Base-by-base conservation (phyloP, 352 stramenopile genomes). In the Globisporangium echinulatum region DNA sequence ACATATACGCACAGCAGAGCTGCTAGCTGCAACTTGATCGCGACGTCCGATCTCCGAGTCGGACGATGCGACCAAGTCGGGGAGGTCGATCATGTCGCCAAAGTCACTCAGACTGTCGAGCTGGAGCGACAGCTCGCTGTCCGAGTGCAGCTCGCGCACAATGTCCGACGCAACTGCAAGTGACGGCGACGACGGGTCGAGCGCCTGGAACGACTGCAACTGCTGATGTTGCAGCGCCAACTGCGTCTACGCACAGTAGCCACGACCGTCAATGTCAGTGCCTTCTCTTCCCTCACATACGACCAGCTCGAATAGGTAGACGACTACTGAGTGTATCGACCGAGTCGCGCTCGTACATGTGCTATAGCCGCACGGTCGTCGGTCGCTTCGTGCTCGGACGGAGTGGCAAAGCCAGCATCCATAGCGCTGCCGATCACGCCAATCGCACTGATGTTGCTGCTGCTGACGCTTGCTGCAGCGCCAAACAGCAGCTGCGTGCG, bases 71-170 rank as follows among this genome's bases (percentile, higher is more conserved):
- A 85, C 63, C 19, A 85, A 61, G 36, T 85, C 74, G n/a, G 74
- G 71, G 1, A 85, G 68, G 50, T 85, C 67, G 52, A 85, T 82
- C 44, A 80, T 76, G 47, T 83, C 76, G 46, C 77, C 71, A 58
- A 83, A 72, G 58, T 85, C 74, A 40, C 74, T 85, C 19, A 83
- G 57, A 37, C 65, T 75, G 56, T 83, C 74, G 15, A 83, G 63
- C 47, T 77, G 69, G 15, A 80, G 57, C 49, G 64, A 54, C 15
- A 64, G 49, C 42, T 81, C 71, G 50, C 52, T 75, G 39, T 76
- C 71, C 8, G 66, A 53, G 4, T 71, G 61, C 1, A 80, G 39
- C 10, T 71, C 67, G n/a, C 70, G 56, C 7, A 65, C 49, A 9
- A 11, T 13, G 46, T 47, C 67, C 13, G 59, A 49, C 9, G 59